Percentiles rank a stretch among this genome's conserved stretches.
These are phyloP conservation scores for Epithemia pelagica DNA, from an alignment of 108 stramenopile genomes.

Conservation along the genomic window DNA sequence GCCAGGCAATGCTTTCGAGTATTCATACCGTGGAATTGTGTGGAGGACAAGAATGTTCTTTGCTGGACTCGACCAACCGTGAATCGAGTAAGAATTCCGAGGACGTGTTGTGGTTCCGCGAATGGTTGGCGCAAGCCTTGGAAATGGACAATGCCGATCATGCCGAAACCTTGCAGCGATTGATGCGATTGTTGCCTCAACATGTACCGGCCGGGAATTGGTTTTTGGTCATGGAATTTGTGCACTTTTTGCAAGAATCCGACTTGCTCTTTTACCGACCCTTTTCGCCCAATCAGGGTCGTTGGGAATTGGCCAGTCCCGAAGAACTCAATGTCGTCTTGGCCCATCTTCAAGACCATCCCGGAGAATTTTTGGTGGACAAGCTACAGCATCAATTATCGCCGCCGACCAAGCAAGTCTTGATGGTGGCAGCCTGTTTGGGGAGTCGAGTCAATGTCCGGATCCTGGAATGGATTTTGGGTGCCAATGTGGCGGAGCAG, in stretches of 20 bases:
- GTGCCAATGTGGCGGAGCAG: constrained; percentile 4
- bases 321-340: not conserved
- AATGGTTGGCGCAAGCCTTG: constrained; percentile 1
- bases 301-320: not conserved
- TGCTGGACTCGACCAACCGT: not conserved
- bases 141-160: constrained; percentile 2
- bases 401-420: constrained; percentile 19
- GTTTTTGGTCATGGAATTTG: constrained; percentile 27
- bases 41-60: too few species aligned
- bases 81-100: not conserved
- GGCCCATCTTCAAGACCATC: not conserved
- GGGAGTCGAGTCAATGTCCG: constrained; percentile 15
- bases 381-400: constrained; percentile 2
- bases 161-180: constrained; percentile 9
- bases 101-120: not conserved
- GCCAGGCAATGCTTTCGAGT: not conserved
- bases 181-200: not conserved
- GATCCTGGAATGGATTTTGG: constrained; percentile 12
- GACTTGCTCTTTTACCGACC: not conserved
- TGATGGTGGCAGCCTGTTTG: constrained; percentile 30
- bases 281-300: not conserved
- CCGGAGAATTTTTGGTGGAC: constrained; percentile 10
- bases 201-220: constrained; percentile 20
- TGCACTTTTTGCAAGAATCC: constrained; percentile 14
- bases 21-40: not conserved